phyloP scores from a whole-genome alignment of 345 rosid species.

The Eucalyptus tenuipes region DNA sequence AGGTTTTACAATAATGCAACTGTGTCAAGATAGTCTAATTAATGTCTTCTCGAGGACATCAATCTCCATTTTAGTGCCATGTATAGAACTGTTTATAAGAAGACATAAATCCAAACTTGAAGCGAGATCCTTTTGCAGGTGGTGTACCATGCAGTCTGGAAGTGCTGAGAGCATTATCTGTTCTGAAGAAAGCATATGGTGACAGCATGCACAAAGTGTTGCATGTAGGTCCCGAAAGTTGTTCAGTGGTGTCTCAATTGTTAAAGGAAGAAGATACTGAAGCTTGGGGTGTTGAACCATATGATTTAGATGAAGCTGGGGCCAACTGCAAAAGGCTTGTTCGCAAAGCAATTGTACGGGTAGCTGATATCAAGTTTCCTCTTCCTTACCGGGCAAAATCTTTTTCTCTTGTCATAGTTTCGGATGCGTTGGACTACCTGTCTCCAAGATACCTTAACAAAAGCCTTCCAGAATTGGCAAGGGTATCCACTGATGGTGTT shows the following conservation, averaged over 20 bases:
- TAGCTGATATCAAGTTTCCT: slow-evolving; percentile 31
- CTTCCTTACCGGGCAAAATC: slow-evolving; percentile 55
- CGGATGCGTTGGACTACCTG: slow-evolving; percentile 65
- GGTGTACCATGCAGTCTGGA: slow-evolving; percentile 50
- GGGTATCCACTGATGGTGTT: slow-evolving; percentile 49
- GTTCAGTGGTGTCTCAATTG: slow-evolving; percentile 50
- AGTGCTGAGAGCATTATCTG: slow-evolving; percentile 36
- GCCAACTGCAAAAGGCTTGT: slow-evolving; percentile 11
- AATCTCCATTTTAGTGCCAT: not conserved
- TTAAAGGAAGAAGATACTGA: slow-evolving; percentile 38
- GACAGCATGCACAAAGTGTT: slow-evolving; percentile 52
- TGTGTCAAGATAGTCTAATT: not conserved
- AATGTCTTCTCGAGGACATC: not conserved
- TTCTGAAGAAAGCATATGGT: slow-evolving; percentile 56
- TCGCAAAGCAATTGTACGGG: slow-evolving; percentile 8
- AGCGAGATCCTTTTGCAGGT: slow-evolving; percentile 10
- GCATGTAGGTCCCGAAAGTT: slow-evolving; percentile 61
- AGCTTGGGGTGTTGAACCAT: slow-evolving; percentile 46
- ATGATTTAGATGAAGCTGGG: slow-evolving; percentile 55
- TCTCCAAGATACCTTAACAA: slow-evolving; percentile 61
- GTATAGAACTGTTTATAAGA: not conserved
- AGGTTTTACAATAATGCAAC: not conserved
- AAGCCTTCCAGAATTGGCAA: slow-evolving; percentile 54
- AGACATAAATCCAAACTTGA: not conserved
- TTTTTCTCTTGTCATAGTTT: slow-evolving; percentile 54